phyloP scores from a whole-genome alignment of 1,284 basidiomycete species.

The Exobasidium cylindrosporum region DNA sequence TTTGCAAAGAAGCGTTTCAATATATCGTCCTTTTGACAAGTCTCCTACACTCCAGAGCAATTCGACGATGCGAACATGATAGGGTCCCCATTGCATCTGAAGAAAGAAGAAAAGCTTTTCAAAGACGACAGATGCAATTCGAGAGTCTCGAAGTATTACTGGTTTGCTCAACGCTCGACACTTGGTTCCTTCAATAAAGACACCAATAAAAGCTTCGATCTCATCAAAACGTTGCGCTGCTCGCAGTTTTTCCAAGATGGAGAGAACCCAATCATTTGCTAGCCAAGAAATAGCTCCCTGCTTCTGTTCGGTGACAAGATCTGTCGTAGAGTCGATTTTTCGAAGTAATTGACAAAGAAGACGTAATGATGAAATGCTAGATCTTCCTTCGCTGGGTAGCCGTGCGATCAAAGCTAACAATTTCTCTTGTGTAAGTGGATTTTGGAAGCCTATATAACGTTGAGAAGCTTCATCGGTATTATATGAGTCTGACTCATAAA shows the following conservation, averaged over 20 bases:
- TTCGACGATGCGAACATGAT: slow-evolving; percentile 77
- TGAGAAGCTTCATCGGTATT: slow-evolving; percentile 10
- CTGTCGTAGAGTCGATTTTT: neutral
- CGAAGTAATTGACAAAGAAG: neutral
- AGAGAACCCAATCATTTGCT: slow-evolving; percentile 17
- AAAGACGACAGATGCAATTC: neutral
- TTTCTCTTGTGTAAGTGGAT: slow-evolving; percentile 5
- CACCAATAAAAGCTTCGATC: slow-evolving; percentile 30
- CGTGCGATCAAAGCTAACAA: neutral
- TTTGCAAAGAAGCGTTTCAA: slow-evolving; percentile 29
- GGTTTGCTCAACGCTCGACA: slow-evolving; percentile 27
- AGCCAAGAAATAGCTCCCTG: slow-evolving; percentile 24
- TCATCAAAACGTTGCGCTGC: slow-evolving; percentile 25
- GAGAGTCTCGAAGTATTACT: slow-evolving; percentile 19
- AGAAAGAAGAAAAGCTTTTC: slow-evolving; percentile 5
- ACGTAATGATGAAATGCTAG: neutral
- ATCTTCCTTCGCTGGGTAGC: neutral
- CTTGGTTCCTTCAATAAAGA: slow-evolving; percentile 31
- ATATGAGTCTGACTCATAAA: slow-evolving; percentile 10
- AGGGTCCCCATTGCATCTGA: slow-evolving; percentile 61
- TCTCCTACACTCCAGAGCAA: slow-evolving; percentile 69
- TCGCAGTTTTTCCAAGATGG: slow-evolving; percentile 23
- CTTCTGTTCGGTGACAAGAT: neutral
- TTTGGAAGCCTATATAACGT: slow-evolving; percentile 16
- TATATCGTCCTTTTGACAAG: slow-evolving; percentile 19